Evolutionary conservation across 2,329 filamentous ascomycete genomes (phyloP), one percentile per base, ranked within the genome.

Genomic region (Huntiella abstrusa): DNA sequence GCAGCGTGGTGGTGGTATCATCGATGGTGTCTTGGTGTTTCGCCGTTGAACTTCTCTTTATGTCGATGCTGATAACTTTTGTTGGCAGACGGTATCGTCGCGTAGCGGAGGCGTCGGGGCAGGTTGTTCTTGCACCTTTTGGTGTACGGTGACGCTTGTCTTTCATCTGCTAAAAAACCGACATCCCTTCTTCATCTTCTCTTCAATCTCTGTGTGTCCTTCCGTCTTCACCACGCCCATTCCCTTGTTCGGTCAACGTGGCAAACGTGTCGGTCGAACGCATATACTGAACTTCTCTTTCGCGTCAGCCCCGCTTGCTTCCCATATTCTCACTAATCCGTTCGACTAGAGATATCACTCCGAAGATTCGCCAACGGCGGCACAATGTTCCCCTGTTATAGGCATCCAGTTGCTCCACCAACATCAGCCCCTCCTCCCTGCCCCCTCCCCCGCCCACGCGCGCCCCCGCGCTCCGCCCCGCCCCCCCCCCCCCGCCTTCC

Each of bases 301-400:
- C 91, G 91, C 1, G 91, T 96, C 41, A 80, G 70, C 44, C 91
- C 88, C 0, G 91, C n/a, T 96, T 0, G 83, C 74, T 34, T 75
- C 67, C n/a, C n/a, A n/a, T n/a, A 59, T 96, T 96, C 58, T 95
- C 86, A 45, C 77, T 70, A 45, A 96, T 68, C 4, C 67, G 61
- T 1, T n/a, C 78, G 76, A 41, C 62, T 64, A 12, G 70, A 64
- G 41, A 94, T 74, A n/a, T 75, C 71, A 13, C 76, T 68, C 5
- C 84, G 76, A 19, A 98, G 73, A 41, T 77, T 70, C 19, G 68
- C 63, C 4, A 96, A 73, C 5, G 85, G 81, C 53, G 70, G 51
- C 78, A 75, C n/a, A 8, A 92, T 60, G 7, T 70, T 67, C 28
- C 64, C 60, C 2, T 66, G 61, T n/a, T 4, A 93, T 65, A 5